A percentile compares a stretch with the other conserved stretches of the same genome.
Evolutionary conservation across 768 basidiomycete genomes (phyloP).

Genomic region (Amanita rubescens): DNA sequence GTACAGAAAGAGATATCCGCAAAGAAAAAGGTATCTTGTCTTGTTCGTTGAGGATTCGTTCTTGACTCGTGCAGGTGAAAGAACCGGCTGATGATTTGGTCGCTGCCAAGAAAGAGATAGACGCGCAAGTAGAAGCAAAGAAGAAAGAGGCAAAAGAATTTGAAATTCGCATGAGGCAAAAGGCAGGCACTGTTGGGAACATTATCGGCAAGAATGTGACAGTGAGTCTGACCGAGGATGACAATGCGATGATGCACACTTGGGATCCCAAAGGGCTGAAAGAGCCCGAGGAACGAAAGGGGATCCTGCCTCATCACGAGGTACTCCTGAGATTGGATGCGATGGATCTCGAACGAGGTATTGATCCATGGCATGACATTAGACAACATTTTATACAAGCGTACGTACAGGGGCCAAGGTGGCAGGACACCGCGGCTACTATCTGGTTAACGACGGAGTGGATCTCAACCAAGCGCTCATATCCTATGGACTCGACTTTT

Average conservation of each 20-base stretch:
- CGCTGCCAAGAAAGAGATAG: constrained; percentile 75
- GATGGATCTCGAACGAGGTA: constrained; percentile 94
- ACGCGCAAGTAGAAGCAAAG: constrained; percentile 70
- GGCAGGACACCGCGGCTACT: constrained; percentile 93
- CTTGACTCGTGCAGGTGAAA: constrained; percentile 58
- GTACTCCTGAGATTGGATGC: constrained; percentile 89
- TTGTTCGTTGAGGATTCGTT: background rate
- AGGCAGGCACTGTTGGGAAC: constrained; percentile 82
- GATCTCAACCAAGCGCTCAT: constrained; percentile 97
- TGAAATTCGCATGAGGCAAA: constrained; percentile 71
- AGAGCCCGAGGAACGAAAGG: constrained; percentile 62
- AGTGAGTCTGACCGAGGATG: constrained; percentile 89
- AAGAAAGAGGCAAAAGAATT: constrained; percentile 72
- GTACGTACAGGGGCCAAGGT: constrained; percentile 72
- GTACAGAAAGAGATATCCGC: constrained; percentile 91
- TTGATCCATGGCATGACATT: constrained; percentile 11
- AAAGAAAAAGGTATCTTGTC: constrained; percentile 74
- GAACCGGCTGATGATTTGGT: constrained; percentile 86
- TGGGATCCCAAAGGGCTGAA: constrained; percentile 83
- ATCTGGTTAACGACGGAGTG: constrained; percentile 90
- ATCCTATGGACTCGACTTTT: constrained; percentile 89
- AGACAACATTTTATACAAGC: background rate
- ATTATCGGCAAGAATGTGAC: constrained; percentile 85
- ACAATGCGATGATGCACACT: constrained; percentile 73
- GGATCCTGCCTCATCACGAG: constrained; percentile 96